Conservation (phyloP, 176 grass and related monocot genomes). For the bread wheat (Triticum aestivum) region DNA sequence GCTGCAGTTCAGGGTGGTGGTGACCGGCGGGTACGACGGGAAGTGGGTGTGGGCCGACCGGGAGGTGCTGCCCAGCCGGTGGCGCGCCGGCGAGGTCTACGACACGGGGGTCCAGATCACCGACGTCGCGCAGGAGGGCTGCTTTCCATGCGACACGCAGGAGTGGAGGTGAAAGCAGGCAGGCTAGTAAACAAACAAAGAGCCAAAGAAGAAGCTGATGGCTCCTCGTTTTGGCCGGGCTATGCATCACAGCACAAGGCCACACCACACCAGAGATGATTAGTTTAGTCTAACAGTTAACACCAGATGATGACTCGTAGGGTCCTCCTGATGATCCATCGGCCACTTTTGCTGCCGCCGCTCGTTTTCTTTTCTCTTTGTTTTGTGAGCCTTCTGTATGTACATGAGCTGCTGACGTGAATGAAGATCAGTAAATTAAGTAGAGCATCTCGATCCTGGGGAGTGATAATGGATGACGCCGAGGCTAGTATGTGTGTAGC, state of each 20-base stretch:
- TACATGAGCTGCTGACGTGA: constrained; percentile 42
- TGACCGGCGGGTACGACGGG: constrained; percentile 89
- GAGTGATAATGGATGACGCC: neutral
- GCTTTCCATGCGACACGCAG: constrained; percentile 64
- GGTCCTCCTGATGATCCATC: neutral
- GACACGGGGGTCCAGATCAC: constrained; percentile 67
- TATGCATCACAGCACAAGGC: neutral
- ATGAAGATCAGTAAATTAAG: constrained; percentile 17
- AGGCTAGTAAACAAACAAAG: too few species aligned
- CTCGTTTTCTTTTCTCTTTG: neutral
- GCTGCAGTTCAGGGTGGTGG: constrained; percentile 83
- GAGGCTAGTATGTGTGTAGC: neutral
- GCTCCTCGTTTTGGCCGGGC: constrained; percentile 24
- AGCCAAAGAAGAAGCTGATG: neutral
- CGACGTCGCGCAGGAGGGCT: constrained; percentile 70
- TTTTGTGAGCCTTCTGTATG: constrained; percentile 8
- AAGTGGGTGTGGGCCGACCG: constrained; percentile 80
- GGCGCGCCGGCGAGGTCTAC: constrained; percentile 67
- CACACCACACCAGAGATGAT: neutral
- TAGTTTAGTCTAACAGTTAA: neutral
- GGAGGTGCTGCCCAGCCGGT: constrained; percentile 50
- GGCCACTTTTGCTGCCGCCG: constrained; percentile 6
- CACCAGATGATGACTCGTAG: neutral
- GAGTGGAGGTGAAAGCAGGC: constrained; percentile 51
- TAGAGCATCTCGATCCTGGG: neutral